Conservation (phyloP, 2,329 filamentous ascomycete genomes). For the Trichoderma sp. region DNA sequence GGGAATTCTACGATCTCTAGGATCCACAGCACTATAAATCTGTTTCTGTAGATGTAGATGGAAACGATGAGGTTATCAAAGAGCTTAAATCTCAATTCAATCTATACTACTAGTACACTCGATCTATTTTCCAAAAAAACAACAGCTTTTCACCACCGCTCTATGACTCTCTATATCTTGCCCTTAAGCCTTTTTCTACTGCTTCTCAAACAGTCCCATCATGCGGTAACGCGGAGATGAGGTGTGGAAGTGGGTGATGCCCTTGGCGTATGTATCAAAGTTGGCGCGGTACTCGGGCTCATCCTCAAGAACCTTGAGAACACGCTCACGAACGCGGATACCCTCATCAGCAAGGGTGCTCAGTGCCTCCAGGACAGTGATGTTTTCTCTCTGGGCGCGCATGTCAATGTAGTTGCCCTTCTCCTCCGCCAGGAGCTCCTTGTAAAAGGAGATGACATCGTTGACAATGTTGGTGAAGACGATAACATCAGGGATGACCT, state of each 20-base stretch:
- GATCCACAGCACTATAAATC: neutral
- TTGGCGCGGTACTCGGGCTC: neutral
- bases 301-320: neutral
- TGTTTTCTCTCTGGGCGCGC: neutral
- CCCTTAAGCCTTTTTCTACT: neutral
- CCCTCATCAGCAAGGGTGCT: neutral
- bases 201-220: neutral
- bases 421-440: neutral
- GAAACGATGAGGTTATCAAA: neutral
- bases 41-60: neutral
- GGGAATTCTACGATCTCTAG: neutral
- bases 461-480: slow-evolving; percentile 3
- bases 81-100: neutral
- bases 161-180: neutral
- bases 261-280: neutral
- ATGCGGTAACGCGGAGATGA: neutral
- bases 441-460: neutral
- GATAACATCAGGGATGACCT: slow-evolving; percentile 1
- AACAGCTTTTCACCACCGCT: neutral
- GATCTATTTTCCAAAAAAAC: neutral
- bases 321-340: neutral
- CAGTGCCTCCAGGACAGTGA: neutral
- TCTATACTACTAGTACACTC: neutral
- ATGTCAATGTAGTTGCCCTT: neutral
- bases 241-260: neutral